Percentiles rank a stretch among this genome's conserved stretches.
Conservation (phyloP, 1,284 basidiomycete species). For the Trichosporon sp. region DNA sequence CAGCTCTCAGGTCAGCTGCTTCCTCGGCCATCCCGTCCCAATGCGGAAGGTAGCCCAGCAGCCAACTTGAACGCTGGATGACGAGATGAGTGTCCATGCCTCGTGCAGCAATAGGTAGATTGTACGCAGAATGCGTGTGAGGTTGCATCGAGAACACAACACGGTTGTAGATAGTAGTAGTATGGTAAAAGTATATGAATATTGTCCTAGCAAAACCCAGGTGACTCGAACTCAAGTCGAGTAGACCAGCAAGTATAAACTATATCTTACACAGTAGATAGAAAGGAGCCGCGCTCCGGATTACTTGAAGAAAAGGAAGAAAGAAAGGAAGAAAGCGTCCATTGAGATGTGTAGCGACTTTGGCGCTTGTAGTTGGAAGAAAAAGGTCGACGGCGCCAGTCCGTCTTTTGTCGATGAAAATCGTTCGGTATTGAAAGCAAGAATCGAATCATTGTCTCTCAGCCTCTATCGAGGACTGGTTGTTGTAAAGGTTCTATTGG, state of each 20-base stretch:
- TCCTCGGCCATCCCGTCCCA: not conserved
- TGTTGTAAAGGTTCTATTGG: not conserved
- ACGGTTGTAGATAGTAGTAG: constrained; percentile 3
- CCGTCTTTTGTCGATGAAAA: constrained; percentile 4
- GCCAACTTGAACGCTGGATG: not conserved
- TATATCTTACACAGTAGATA: constrained; percentile 6
- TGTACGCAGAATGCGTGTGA: not conserved
- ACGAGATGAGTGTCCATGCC: not conserved
- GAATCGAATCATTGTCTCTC: constrained; percentile 1
- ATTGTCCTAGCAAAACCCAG: constrained; percentile 6
- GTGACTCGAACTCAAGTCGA: constrained; percentile 2
- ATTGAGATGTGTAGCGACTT: not conserved
- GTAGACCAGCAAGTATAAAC: not conserved
- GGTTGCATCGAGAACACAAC: not conserved
- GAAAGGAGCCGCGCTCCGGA: constrained; percentile 1
- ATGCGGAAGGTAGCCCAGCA: not conserved
- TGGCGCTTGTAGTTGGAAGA: not conserved
- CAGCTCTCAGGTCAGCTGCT: not conserved
- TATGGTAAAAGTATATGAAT: not conserved
- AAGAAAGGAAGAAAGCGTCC: not conserved
- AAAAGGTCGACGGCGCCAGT: not conserved
- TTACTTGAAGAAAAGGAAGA: not conserved
- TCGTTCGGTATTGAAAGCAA: constrained; percentile 3
- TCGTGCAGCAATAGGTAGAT: not conserved
- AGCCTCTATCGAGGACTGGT: not conserved